A percentile compares a stretch with the other conserved stretches of the same genome.
phyloP scores from a whole-genome alignment of 2,329 filamentous ascomycete genomes.

The Penicillium sp. region DNA sequence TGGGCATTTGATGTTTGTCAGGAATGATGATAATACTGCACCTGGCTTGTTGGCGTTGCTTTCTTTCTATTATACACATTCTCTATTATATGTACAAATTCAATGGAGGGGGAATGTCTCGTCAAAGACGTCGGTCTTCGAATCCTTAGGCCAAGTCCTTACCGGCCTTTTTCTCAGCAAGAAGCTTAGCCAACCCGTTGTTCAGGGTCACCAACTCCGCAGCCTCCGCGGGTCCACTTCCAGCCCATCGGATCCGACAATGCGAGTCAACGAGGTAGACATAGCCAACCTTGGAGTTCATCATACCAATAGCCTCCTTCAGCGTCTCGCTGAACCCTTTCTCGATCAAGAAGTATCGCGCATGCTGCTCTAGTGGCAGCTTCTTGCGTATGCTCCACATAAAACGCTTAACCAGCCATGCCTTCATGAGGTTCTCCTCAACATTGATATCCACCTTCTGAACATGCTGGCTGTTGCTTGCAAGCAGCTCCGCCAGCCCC shows the following conservation, averaged over 20 bases:
- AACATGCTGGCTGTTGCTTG: constrained; percentile 51
- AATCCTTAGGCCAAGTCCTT: constrained; percentile 5
- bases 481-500: constrained; percentile 63
- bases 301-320: constrained; percentile 61
- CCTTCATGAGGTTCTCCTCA: constrained; percentile 72
- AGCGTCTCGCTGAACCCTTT: constrained; percentile 56
- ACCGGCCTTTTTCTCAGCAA: constrained; percentile 39
- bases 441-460: constrained; percentile 86
- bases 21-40: constrained; percentile 17
- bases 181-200: constrained; percentile 40
- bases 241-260: constrained; percentile 92
- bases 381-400: constrained; percentile 50
- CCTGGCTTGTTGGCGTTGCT: constrained; percentile 13
- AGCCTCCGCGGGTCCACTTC: constrained; percentile 56
- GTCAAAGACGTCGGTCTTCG: neutral
- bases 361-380: constrained; percentile 52
- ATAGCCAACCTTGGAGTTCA: constrained; percentile 92
- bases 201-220: constrained; percentile 45
- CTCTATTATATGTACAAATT: constrained; percentile 28
- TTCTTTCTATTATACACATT: constrained; percentile 26
- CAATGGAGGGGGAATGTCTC: constrained; percentile 14
- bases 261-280: constrained; percentile 84
- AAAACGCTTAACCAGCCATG: constrained; percentile 56
- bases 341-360: constrained; percentile 59
- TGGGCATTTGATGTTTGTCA: constrained; percentile 13